These are phyloP conservation scores for Colletotrichum sp. DNA, from an alignment of 2,329 filamentous ascomycete species.

Conservation along the genomic window DNA sequence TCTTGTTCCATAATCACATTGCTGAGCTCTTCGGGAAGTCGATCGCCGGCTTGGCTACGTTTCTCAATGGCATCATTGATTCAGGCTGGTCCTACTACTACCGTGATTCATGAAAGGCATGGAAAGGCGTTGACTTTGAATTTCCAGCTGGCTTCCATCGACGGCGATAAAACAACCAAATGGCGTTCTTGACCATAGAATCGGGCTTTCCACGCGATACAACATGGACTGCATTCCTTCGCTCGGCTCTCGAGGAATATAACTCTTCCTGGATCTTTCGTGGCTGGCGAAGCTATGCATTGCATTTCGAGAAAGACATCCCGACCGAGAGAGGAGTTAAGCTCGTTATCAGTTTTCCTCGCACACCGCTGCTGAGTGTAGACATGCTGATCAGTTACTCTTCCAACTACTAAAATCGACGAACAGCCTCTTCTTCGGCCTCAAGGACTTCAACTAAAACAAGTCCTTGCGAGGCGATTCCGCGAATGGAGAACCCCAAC, in stretches of 20 bases:
- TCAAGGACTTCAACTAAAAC: not conserved
- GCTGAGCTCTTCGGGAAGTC: slow-evolving; percentile 1
- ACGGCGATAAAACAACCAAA: not conserved
- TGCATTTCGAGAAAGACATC: not conserved
- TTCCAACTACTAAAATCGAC: not conserved
- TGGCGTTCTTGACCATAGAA: not conserved
- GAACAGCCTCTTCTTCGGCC: not conserved
- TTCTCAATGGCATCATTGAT: slow-evolving; percentile 7
- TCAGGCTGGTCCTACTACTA: not conserved
- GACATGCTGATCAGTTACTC: not conserved
- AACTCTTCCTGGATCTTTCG: not conserved
- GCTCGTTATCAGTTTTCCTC: not conserved
- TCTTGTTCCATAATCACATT: not conserved
- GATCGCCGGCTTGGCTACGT: not conserved
- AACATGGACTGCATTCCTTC: not conserved
- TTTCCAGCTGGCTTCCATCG: not conserved
- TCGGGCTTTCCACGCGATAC: not conserved
- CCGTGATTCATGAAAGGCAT: not conserved
- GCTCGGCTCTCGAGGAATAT: not conserved
- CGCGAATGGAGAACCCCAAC: not conserved
- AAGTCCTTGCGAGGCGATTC: not conserved
- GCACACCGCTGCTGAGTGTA: not conserved
- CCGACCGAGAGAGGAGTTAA: not conserved
- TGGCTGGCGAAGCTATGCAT: not conserved
- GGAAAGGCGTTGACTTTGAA: not conserved